A percentile compares a stretch with the other conserved stretches of the same genome.
These are phyloP conservation scores for Aspergillus udagawae DNA, from an alignment of 2,329 filamentous ascomycete species.

Conservation along the genomic window DNA sequence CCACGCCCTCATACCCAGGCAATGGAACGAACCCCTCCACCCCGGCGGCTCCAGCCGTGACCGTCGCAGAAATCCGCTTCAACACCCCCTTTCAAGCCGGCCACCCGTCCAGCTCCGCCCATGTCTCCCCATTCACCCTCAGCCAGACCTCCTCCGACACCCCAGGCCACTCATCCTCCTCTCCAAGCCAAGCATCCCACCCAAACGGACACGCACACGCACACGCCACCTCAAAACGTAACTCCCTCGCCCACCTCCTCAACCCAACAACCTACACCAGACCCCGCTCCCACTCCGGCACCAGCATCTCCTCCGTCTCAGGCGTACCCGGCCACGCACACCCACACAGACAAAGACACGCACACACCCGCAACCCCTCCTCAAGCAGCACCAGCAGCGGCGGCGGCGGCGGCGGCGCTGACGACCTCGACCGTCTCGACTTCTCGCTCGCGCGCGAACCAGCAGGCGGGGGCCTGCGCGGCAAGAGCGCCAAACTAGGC, in stretches of 20 bases:
- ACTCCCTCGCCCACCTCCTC: constrained; percentile 28
- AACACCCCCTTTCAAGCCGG: constrained; percentile 64
- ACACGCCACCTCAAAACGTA: constrained; percentile 23
- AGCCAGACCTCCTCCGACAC: constrained; percentile 14
- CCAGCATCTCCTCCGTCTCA: constrained; percentile 14
- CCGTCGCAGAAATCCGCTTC: constrained; percentile 82
- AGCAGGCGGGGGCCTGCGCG: constrained; percentile 80
- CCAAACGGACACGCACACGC: background rate
- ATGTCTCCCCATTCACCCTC: constrained; percentile 19
- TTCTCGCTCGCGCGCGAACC: constrained; percentile 74
- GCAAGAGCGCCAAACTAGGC: constrained; percentile 85
- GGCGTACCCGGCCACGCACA: constrained; percentile 16
- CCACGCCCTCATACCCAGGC: constrained; percentile 24
- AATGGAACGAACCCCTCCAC: constrained; percentile 2
- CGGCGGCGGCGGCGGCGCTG: constrained; percentile 13
- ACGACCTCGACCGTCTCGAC: constrained; percentile 53
- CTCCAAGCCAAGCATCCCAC: background rate
- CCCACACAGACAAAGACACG: constrained; percentile 1
- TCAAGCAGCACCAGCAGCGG: constrained; percentile 26
- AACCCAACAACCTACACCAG: constrained; percentile 26
- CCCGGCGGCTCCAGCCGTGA: constrained; percentile 38
- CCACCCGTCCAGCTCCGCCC: constrained; percentile 18
- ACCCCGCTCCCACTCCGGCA: constrained; percentile 24
- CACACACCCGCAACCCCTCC: constrained; percentile 29
- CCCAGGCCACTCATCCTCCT: background rate